Conservation (phyloP, 805 yeast species). For the Metschnikowia lochheadii region DNA sequence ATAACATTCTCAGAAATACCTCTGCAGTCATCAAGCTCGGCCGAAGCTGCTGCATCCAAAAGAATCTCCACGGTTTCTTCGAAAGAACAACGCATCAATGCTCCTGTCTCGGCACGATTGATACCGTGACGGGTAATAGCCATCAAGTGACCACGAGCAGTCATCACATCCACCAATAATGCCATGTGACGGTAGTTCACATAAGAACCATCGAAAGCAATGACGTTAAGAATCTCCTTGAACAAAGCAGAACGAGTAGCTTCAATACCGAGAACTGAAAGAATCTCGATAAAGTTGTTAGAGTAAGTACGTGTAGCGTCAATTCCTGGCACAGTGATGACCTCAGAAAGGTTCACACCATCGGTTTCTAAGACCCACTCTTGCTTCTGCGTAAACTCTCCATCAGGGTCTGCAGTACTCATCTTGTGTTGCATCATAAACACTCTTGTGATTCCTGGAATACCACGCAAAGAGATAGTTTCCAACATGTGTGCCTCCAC, state of each 20-base stretch:
- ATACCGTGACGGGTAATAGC: slow-evolving; percentile 99
- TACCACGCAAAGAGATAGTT: slow-evolving; percentile 92
- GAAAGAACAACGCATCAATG: slow-evolving; percentile 97
- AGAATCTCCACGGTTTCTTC: slow-evolving; percentile 98
- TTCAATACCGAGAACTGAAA: slow-evolving; percentile 95
- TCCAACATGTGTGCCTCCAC: slow-evolving; percentile 96
- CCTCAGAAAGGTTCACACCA: slow-evolving; percentile 94
- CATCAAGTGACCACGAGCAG: slow-evolving; percentile 96
- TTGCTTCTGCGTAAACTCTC: slow-evolving; percentile 83
- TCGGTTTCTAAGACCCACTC: slow-evolving; percentile 99
- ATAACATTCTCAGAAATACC: slow-evolving; percentile 98
- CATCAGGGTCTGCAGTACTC: slow-evolving; percentile 68
- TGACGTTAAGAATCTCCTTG: slow-evolving; percentile 92
- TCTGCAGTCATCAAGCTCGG: slow-evolving; percentile 95
- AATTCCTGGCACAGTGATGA: slow-evolving; percentile 92
- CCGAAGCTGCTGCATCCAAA: slow-evolving; percentile 97
- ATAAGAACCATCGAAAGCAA: slow-evolving; percentile 99
- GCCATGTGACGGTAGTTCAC: slow-evolving; percentile 99
- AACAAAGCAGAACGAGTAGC: slow-evolving; percentile 94
- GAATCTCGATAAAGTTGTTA: slow-evolving; percentile 92
- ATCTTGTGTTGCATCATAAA: slow-evolving; percentile 84
- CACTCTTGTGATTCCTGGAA: slow-evolving; percentile 86
- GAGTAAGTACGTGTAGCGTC: slow-evolving; percentile 89
- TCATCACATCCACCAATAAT: slow-evolving; percentile 94
- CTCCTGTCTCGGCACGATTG: slow-evolving; percentile 98